These are phyloP conservation scores for Hygrocybe coccinea DNA, from an alignment of 768 basidiomycete species.

Conservation along the genomic window DNA sequence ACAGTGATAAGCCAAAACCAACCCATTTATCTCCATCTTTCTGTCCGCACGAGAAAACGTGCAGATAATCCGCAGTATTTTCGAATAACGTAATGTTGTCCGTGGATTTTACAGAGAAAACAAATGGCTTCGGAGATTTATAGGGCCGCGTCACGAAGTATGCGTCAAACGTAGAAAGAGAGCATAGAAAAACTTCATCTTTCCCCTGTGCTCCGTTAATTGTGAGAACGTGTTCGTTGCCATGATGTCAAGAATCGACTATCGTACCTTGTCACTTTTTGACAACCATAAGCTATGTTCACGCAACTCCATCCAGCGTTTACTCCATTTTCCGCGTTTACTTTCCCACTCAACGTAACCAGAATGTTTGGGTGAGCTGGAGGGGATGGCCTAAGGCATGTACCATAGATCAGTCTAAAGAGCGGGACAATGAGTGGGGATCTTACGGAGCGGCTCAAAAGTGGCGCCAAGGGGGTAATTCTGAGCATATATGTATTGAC, in stretches of 20 bases:
- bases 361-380: slow-evolving; percentile 43
- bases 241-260: slow-evolving; percentile 8
- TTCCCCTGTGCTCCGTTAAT: slow-evolving; percentile 53
- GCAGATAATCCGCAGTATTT: slow-evolving; percentile 80
- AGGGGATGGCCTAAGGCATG: slow-evolving; percentile 34
- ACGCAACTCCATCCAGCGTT: slow-evolving; percentile 82
- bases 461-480: slow-evolving; percentile 58
- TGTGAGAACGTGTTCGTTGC: background rate
- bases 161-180: slow-evolving; percentile 83
- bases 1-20: background rate
- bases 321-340: slow-evolving; percentile 94
- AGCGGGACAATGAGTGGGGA: background rate
- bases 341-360: slow-evolving; percentile 84
- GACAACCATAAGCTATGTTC: slow-evolving; percentile 84
- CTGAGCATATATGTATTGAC: slow-evolving; percentile 79
- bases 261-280: slow-evolving; percentile 79
- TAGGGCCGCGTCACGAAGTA: slow-evolving; percentile 72
- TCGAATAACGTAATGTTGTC: slow-evolving; percentile 86
- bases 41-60: slow-evolving; percentile 75
- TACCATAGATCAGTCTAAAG: background rate
- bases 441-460: slow-evolving; percentile 57
- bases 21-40: slow-evolving; percentile 63
- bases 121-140: slow-evolving; percentile 79
- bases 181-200: slow-evolving; percentile 78
- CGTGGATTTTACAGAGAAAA: slow-evolving; percentile 84